phyloP scores from a whole-genome alignment of 805 yeast genomes.

The Hanseniaspora meyeri region DNA sequence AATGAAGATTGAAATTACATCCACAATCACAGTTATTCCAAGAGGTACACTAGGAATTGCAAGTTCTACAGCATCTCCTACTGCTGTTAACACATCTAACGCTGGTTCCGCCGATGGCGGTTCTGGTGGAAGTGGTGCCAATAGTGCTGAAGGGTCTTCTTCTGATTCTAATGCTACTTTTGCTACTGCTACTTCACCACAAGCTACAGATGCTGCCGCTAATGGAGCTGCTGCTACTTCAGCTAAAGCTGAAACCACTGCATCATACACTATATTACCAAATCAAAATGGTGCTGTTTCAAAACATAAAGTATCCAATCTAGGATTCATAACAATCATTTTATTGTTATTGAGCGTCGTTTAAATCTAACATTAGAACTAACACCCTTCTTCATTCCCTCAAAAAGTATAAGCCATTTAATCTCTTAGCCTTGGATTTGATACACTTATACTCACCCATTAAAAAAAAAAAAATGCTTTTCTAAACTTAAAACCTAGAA shows the following conservation, averaged over 20 bases:
- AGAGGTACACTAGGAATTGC: not conserved
- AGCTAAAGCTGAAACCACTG: not conserved
- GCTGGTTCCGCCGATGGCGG: not conserved
- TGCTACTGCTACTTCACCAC: not conserved
- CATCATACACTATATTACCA: not conserved
- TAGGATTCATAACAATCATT: not conserved
- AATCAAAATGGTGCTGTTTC: not conserved
- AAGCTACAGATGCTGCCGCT: not conserved
- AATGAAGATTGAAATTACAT: slow-evolving; percentile 4
- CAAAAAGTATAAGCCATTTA: not conserved
- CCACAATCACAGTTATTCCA: slow-evolving; percentile 10
- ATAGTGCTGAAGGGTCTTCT: not conserved
- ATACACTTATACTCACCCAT: not conserved
- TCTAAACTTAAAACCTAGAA: too few species aligned
- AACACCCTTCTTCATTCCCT: too few species aligned
- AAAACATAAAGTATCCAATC: not conserved
- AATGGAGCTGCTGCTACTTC: not conserved
- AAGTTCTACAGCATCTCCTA: not conserved
- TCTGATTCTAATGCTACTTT: not conserved
- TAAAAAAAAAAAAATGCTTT: not conserved
- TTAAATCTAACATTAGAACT: not conserved
- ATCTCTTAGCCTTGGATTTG: not conserved
- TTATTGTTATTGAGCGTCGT: not conserved
- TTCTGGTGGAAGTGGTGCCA: not conserved
- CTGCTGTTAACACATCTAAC: not conserved